Evolutionary conservation across 805 yeast genomes (phyloP).

Genomic region (Ogataea wickerhamii): DNA sequence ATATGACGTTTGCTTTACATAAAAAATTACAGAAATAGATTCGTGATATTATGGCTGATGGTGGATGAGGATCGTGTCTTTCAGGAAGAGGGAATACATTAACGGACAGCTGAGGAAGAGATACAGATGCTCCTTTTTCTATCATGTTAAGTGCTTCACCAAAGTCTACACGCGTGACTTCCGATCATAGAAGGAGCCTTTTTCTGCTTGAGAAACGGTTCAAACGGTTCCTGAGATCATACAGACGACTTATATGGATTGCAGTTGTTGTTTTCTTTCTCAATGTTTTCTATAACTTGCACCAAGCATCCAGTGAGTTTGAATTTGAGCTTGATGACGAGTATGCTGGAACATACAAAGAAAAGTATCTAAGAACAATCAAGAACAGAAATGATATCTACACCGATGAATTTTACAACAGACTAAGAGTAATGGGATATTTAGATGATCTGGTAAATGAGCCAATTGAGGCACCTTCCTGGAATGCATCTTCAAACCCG

Average conservation of each 20-base stretch:
- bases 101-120: too few species aligned
- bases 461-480: slow-evolving; percentile 21
- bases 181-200: slow-evolving; percentile 9
- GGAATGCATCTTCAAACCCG: slow-evolving; percentile 24
- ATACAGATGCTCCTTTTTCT: too few species aligned
- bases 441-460: slow-evolving; percentile 31
- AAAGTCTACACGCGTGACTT: background rate
- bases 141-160: background rate
- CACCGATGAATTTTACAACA: slow-evolving; percentile 26
- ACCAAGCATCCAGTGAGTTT: slow-evolving; percentile 2
- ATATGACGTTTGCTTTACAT: too few species aligned
- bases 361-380: slow-evolving; percentile 25
- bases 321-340: slow-evolving; percentile 22
- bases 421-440: slow-evolving; percentile 25
- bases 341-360: slow-evolving; percentile 30
- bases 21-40: too few species aligned
- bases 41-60: too few species aligned
- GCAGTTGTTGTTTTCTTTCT: slow-evolving; percentile 10
- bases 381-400: slow-evolving; percentile 21
- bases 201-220: slow-evolving; percentile 14
- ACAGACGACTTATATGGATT: slow-evolving; percentile 13
- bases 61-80: too few species aligned
- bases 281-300: slow-evolving; percentile 13
- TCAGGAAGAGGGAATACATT: too few species aligned
- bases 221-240: slow-evolving; percentile 16